These are phyloP conservation scores for Candida arabinofermentans DNA, from an alignment of 805 yeast genomes.

Conservation along the genomic window DNA sequence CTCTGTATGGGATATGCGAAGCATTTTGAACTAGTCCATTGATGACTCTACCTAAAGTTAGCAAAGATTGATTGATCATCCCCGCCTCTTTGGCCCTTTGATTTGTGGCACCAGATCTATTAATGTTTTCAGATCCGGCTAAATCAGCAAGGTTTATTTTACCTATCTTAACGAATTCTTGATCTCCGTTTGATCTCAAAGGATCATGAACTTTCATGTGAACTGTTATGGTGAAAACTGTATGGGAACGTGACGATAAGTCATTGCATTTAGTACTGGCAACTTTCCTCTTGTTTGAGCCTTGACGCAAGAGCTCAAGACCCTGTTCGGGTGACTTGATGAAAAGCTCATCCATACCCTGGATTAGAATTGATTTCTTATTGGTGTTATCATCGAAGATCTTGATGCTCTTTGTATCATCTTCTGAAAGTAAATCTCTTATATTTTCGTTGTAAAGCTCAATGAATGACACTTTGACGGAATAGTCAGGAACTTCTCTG, in stretches of 20 bases:
- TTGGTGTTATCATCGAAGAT: constrained; percentile 46
- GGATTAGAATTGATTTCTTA: constrained; percentile 44
- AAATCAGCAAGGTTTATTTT: constrained; percentile 81
- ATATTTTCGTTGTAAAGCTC: constrained; percentile 88
- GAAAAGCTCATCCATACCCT: constrained; percentile 54
- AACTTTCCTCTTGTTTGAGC: constrained; percentile 62
- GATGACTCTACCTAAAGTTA: constrained; percentile 83
- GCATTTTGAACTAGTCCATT: constrained; percentile 59
- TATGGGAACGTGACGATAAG: constrained; percentile 73
- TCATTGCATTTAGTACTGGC: constrained; percentile 79
- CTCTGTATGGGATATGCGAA: constrained; percentile 79
- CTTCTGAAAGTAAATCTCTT: constrained; percentile 55
- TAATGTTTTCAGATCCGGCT: constrained; percentile 89
- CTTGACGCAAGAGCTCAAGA: constrained; percentile 46
- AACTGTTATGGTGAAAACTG: constrained; percentile 68
- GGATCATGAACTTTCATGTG: constrained; percentile 48
- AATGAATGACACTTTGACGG: constrained; percentile 74
- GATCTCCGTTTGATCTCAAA: constrained; percentile 34
- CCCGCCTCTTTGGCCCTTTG: constrained; percentile 90
- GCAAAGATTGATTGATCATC: constrained; percentile 75
- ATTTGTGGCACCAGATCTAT: constrained; percentile 77
- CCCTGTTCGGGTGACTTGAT: constrained; percentile 50
- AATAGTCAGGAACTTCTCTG: constrained; percentile 43
- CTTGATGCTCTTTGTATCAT: constrained; percentile 45
- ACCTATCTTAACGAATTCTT: constrained; percentile 50